phyloP scores from a whole-genome alignment of 2,329 filamentous ascomycete genomes.

The Juglanconis sp. region DNA sequence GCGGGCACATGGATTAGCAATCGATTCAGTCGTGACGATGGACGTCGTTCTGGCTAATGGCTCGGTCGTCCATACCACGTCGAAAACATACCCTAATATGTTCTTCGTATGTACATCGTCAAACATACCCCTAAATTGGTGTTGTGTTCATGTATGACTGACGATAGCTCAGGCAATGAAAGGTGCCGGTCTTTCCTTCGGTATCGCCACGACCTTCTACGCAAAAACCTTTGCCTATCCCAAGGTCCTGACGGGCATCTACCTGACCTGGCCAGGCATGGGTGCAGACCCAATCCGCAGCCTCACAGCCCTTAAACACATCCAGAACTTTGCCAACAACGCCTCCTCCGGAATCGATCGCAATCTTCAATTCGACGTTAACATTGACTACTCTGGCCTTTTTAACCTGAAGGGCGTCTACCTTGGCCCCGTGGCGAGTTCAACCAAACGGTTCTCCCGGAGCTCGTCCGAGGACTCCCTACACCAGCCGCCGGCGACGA shows the following conservation, averaged over 20 bases:
- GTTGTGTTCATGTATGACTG: not conserved
- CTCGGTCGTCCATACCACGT: constrained; percentile 17
- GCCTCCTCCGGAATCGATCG: constrained; percentile 25
- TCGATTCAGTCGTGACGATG: constrained; percentile 47
- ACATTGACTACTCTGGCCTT: constrained; percentile 18
- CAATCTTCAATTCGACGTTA: constrained; percentile 27
- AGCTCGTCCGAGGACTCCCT: constrained; percentile 24
- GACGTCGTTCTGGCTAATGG: constrained; percentile 42
- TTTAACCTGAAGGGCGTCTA: constrained; percentile 32
- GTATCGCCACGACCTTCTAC: constrained; percentile 35
- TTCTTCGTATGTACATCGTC: constrained; percentile 26
- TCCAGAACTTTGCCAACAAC: constrained; percentile 33
- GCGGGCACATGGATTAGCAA: constrained; percentile 47
- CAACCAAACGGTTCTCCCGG: constrained; percentile 25
- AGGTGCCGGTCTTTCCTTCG: constrained; percentile 38
- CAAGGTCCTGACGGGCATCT: constrained; percentile 33
- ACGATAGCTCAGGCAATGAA: constrained; percentile 31
- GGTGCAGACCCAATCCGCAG: constrained; percentile 19
- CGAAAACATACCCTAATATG: constrained; percentile 22
- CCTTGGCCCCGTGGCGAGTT: constrained; percentile 25
- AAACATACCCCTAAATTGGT: not conserved
- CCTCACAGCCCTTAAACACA: constrained; percentile 20
- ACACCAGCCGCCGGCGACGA: constrained; percentile 23
- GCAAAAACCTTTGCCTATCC: constrained; percentile 27
- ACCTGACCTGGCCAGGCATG: constrained; percentile 27